Base-by-base conservation (phyloP, 495 filamentous ascomycete genomes). In the Pyronema domesticum region DNA sequence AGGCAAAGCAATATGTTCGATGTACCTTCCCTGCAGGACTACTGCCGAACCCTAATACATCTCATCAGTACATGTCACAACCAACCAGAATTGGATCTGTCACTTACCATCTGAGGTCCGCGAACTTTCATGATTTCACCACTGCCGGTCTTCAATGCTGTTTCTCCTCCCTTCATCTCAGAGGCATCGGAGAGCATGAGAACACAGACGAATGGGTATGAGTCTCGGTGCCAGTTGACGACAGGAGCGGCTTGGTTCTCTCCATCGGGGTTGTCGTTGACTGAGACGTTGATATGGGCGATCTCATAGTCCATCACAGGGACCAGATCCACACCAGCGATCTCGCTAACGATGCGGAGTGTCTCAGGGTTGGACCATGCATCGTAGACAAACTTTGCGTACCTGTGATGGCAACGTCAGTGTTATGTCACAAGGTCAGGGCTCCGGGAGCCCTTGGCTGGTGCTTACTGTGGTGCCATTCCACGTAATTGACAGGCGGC, bases 151-250 rank as follows among this genome's bases (percentile, higher is more conserved):
- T 73, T 70, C 34, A 85, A 67, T 8, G 78, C 81, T 14, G 81
- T 85, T 66, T 85, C 82, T 6, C 82, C 82, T 37, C 81, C 82
- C 34, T 81, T 69, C 82, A 85, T 86, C 30, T 72, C 70, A 1
- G 71, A 76, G 45, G 78, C 80, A 60, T 86, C 82, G 53, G 79
- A 82, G 49, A 85, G 74, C 82, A 85, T 85, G 11, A 79, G 72
- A 39, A 86, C 81, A 59, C 82, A 85, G 17, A 86, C 82, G 57
- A 85, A 85, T 0, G 82, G 82, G 61, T 85, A 85, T 58, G 78
- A 80, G 59, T 86, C 82, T 34, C 69, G 78, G 65, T 86, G 81
- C 82, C 81, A 85, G 53, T 75, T 80, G 19, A 83, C 80, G 47
- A 85, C 77, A 7, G 77, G 76, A 4, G 52, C 40, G 1, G 58